These are phyloP conservation scores for Hymenoscyphus fraxineus DNA, from an alignment of 2,329 filamentous ascomycete genomes.

Conservation along the genomic window DNA sequence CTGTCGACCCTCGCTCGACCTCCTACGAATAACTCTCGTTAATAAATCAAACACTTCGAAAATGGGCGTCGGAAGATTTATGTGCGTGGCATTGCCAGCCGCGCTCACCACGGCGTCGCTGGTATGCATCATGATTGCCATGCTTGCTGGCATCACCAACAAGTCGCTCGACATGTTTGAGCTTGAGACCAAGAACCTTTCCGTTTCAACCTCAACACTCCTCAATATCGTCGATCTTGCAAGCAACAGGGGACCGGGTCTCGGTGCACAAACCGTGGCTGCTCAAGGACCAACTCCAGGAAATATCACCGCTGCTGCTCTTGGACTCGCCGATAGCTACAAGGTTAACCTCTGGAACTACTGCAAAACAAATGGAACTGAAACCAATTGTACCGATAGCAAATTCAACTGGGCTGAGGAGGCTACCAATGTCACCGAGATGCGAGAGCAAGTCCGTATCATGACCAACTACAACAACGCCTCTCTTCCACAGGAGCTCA, in stretches of 20 bases:
- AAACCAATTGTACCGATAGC: slow-evolving; percentile 64
- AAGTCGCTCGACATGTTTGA: slow-evolving; percentile 56
- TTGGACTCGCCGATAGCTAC: slow-evolving; percentile 68
- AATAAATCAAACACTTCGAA: slow-evolving; percentile 23
- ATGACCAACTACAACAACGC: slow-evolving; percentile 48
- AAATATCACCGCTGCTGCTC: slow-evolving; percentile 54
- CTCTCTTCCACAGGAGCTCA: slow-evolving; percentile 58
- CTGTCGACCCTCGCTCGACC: neutral
- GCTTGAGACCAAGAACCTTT: slow-evolving; percentile 59
- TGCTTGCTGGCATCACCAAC: slow-evolving; percentile 53
- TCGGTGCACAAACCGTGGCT: slow-evolving; percentile 21
- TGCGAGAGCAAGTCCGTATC: slow-evolving; percentile 50
- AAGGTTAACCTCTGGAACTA: slow-evolving; percentile 82
- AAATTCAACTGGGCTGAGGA: slow-evolving; percentile 75
- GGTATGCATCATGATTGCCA: slow-evolving; percentile 60
- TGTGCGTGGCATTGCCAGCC: slow-evolving; percentile 87
- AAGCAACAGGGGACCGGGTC: neutral
- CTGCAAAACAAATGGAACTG: slow-evolving; percentile 56
- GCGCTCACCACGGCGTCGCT: slow-evolving; percentile 73
- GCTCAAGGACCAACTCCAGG: slow-evolving; percentile 18
- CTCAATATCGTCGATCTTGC: slow-evolving; percentile 23
- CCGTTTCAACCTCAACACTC: slow-evolving; percentile 29
- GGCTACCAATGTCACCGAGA: slow-evolving; percentile 60
- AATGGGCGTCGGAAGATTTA: slow-evolving; percentile 72
- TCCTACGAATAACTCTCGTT: slow-evolving; percentile 1